A percentile compares a stretch with the other conserved stretches of the same genome.
Evolutionary conservation across 768 basidiomycete genomes (phyloP).

Genomic region (Boletus rubropictus): DNA sequence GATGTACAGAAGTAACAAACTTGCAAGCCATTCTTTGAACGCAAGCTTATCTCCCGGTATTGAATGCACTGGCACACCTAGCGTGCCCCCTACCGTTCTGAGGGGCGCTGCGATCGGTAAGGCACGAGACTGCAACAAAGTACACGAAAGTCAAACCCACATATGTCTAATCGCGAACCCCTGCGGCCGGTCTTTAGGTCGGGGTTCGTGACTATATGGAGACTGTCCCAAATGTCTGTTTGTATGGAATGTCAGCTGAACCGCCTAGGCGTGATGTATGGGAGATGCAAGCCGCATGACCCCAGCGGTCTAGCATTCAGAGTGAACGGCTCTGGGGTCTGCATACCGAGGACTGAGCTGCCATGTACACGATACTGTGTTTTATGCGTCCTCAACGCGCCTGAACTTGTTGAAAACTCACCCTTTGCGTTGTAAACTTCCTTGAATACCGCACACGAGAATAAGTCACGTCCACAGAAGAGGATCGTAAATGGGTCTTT

Average conservation of each 20-base stretch:
- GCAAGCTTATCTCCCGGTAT: slow-evolving; percentile 57
- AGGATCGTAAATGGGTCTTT: slow-evolving; percentile 60
- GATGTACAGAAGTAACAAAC: slow-evolving; percentile 13
- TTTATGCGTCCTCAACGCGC: neutral
- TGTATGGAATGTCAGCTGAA: slow-evolving; percentile 8
- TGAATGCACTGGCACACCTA: slow-evolving; percentile 48
- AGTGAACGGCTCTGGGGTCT: neutral
- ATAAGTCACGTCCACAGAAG: slow-evolving; percentile 85
- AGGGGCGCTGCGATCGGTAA: slow-evolving; percentile 55
- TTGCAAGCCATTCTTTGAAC: slow-evolving; percentile 62
- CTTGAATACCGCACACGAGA: slow-evolving; percentile 70
- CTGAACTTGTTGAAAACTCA: slow-evolving; percentile 22
- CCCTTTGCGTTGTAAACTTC: slow-evolving; percentile 60
- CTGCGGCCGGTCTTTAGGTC: slow-evolving; percentile 61
- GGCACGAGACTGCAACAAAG: neutral
- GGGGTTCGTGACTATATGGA: slow-evolving; percentile 68
- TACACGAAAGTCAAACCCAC: slow-evolving; percentile 29
- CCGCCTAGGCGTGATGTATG: neutral
- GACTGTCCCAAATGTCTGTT: slow-evolving; percentile 70
- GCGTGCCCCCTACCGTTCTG: slow-evolving; percentile 48
- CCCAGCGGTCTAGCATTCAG: neutral
- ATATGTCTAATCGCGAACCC: slow-evolving; percentile 49
- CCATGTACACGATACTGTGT: neutral
- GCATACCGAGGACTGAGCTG: neutral
- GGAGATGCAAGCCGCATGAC: neutral